These are phyloP conservation scores for Yamadazyma ubonensis DNA, from an alignment of 805 yeast genomes.

Conservation along the genomic window DNA sequence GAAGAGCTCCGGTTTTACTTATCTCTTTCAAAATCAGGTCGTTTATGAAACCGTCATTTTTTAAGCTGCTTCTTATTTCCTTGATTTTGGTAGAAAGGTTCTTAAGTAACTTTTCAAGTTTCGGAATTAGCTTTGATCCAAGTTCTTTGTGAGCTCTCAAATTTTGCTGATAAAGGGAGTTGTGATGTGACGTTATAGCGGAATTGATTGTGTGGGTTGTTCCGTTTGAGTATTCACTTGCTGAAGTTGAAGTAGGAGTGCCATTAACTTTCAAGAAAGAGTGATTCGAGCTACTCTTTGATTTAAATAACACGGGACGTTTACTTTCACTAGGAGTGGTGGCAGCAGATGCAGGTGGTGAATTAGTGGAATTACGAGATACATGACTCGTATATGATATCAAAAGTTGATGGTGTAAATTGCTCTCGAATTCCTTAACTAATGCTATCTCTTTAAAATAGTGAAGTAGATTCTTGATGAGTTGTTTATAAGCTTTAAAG, in stretches of 20 bases:
- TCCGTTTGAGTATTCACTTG: not conserved
- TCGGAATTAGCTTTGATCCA: conserved; percentile 31
- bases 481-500: conserved; percentile 42
- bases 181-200: conserved; percentile 36
- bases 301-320: conserved; percentile 25
- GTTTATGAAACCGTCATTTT: conserved; percentile 43
- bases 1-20: conserved; percentile 57
- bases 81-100: conserved; percentile 39
- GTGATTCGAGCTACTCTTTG: conserved; percentile 20
- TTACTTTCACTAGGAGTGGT: conserved; percentile 5
- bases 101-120: conserved; percentile 34
- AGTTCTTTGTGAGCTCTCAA: conserved; percentile 33
- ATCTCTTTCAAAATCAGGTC: conserved; percentile 41
- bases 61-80: conserved; percentile 40
- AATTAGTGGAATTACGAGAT: not conserved
- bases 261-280: conserved; percentile 9
- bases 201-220: conserved; percentile 26
- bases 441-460: conserved; percentile 45
- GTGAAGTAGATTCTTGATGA: conserved; percentile 35
- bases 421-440: conserved; percentile 46
- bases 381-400: conserved; percentile 28
- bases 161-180: conserved; percentile 24
- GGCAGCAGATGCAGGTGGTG: conserved; percentile 12
- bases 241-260: conserved; percentile 2
- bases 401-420: conserved; percentile 37